Conservation (phyloP, 2,329 filamentous ascomycete genomes). For the Beauveria pseudobassiana region DNA sequence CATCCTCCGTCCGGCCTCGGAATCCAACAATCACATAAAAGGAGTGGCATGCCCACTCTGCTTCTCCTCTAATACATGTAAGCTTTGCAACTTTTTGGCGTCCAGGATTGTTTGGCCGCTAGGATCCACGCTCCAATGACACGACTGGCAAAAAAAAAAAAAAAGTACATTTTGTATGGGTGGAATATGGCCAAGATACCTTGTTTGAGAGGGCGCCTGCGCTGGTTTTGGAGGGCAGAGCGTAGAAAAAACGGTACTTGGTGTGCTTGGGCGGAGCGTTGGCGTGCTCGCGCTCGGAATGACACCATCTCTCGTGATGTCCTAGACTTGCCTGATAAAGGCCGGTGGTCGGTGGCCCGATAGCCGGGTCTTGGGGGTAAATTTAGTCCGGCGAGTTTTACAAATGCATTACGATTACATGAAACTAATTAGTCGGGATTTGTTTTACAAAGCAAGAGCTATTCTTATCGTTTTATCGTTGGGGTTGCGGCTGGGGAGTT, state of each 20-base stretch:
- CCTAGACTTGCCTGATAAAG: not conserved
- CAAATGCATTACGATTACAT: not conserved
- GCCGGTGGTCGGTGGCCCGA: slow-evolving; percentile 9
- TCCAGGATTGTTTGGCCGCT: slow-evolving; percentile 1
- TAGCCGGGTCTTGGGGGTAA: not conserved
- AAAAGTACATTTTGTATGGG: not conserved
- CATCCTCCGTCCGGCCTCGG: not conserved
- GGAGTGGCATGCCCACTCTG: not conserved
- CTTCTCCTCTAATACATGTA: not conserved
- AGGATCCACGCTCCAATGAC: not conserved
- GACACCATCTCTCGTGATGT: slow-evolving; percentile 4
- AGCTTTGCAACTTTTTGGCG: slow-evolving; percentile 1
- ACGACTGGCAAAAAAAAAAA: not conserved
- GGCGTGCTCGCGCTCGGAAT: slow-evolving; percentile 9
- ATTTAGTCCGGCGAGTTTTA: not conserved
- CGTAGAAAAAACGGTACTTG: not conserved
- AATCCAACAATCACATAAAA: not conserved
- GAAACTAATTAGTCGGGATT: no score
- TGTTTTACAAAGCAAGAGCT: no score
- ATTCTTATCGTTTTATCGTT: no score
- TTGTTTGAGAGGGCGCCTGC: not conserved
- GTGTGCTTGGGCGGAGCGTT: slow-evolving; percentile 8
- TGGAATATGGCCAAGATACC: not conserved
- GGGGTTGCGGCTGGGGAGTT: no score
- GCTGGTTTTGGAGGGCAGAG: not conserved